Evolutionary conservation across 768 basidiomycete species (phyloP), one percentile per base, ranked within the genome.

Genomic region (Pholiota conissans): DNA sequence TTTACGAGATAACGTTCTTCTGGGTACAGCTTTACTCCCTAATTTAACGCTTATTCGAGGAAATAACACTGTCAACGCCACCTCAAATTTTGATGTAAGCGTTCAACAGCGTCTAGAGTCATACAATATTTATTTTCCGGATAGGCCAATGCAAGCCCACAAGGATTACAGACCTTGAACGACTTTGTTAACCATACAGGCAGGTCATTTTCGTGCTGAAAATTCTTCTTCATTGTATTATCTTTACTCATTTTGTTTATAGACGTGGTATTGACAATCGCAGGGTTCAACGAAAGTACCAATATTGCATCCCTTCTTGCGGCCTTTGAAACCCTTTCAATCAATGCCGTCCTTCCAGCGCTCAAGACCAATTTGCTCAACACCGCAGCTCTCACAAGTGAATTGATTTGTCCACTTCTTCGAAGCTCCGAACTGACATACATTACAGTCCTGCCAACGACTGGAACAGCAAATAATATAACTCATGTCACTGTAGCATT

Each of bases 141-240:
- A 24, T 56, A 88, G 82, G 79, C 89, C 7, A 89, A 89, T 66
- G 73, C 73, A 28, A 86, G 74, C 56, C 79, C 82, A 0, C 75
- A 84, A 66, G 87, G 86, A 28, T 69, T 75, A 48, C 76, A 85
- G 61, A 89, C 88, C 1, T 74, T 91, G 29, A 79, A 84, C 53
- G 82, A 90, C 34, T 91, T 90, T 64, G 81, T 90, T 42, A 80
- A 83, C 13, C 79, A 83, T 49, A 81, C 78, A 63, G 82, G 85
- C 82, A 53, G 34, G 69, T 29, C n/a, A n/a, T n/a, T n/a, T n/a
- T n/a, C n/a, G n/a, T n/a, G n/a, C n/a, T n/a, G n/a, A n/a, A n/a
- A n/a, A n/a, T 10, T 10, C 24, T 52, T 16, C 56, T 48, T 14
- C 14, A 16, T 18, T 14, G 5, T 22, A 3, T 27, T n/a, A 7